phyloP scores from a whole-genome alignment of 352 stramenopile genomes.

The Pilasporangium apinafurcum region DNA sequence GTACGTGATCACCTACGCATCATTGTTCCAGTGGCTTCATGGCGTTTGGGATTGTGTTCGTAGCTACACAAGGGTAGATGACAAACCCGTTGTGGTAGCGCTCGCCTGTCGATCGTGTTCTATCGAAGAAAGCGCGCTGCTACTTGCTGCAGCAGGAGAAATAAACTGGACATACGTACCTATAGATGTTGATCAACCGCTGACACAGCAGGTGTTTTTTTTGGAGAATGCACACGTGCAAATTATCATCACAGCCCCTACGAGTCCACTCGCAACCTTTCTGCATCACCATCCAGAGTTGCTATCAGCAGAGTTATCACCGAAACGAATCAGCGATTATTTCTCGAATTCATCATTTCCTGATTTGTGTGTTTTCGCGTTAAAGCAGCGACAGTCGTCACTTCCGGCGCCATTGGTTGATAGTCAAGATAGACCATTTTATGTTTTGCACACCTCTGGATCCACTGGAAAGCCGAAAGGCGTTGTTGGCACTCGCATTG shows the following conservation, averaged over 20 bases:
- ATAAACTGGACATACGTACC: slow-evolving; percentile 35
- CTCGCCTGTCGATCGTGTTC: slow-evolving; percentile 39
- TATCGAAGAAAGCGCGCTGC: slow-evolving; percentile 32
- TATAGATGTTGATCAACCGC: slow-evolving; percentile 23
- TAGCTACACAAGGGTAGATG: background rate
- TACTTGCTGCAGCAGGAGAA: slow-evolving; percentile 26
- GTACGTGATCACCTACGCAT: slow-evolving; percentile 2
- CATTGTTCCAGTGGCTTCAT: slow-evolving; percentile 2
- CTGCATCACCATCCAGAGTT: slow-evolving; percentile 2
- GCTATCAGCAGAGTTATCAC: background rate
- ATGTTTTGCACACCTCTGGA: slow-evolving; percentile 58
- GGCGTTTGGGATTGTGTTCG: background rate
- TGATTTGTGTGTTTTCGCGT: too few species aligned
- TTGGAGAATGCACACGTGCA: slow-evolving; percentile 13
- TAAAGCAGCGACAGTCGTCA: too few species aligned
- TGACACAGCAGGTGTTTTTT: slow-evolving; percentile 19
- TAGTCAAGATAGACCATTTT: too few species aligned
- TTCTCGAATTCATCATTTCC: too few species aligned
- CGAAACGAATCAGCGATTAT: too few species aligned
- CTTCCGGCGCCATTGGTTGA: too few species aligned
- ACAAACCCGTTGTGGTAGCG: slow-evolving; percentile 12
- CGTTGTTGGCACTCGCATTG: slow-evolving; percentile 37
- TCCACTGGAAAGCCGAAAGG: slow-evolving; percentile 34
- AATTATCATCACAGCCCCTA: slow-evolving; percentile 20
- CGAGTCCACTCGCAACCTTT: slow-evolving; percentile 11